Base-by-base conservation (phyloP, 176 grass and related monocot genomes). In the Pontederia paniculata region DNA sequence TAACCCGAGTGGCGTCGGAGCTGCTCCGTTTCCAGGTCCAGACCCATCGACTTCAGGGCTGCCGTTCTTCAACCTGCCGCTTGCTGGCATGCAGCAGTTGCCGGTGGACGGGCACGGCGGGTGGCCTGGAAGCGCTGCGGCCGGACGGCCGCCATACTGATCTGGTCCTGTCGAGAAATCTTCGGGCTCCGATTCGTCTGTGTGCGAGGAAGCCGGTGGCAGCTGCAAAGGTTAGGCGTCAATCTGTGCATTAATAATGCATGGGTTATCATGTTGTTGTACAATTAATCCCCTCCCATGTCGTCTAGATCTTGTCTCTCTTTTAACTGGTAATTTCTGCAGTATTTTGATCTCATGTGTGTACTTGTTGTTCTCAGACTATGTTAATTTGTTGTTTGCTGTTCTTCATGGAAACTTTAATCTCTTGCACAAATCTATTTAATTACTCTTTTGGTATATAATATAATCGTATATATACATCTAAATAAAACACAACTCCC, bases 31-130 rank as follows among this genome's bases (percentile, higher is more conserved):
- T 11, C 47, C 74, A 0, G 53, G 23, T 4, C 53, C 25, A 2
- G 54, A 58, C 18, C 69, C 68, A 2, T 48, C 55, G 13, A 2
- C 53, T 19, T 71, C 50, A 8, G 80, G 80, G 10, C 73, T 82
- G 16, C 89, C 71, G 25, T 94, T 94, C 84, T 88, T 88, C 54
- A 94, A 88, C 77, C 61, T 84, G 77, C 89, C 84, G 12, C 17
- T 88, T 52, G 82, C 78, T 67, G 84, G 54, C 66, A 70, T 94
- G 84, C 84, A 64, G 22, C 80, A 75, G 79, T 76, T 84, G 80
- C 84, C 80, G 56, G 52, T 83, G 44, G 89, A 81, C 9, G 80
- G 84, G 7, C 84, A 88, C 16, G 57, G 17, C 58, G 58, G 58
- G 45, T 83, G 84, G 84, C 21, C 50, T 2, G 59, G 68, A 4